These are phyloP conservation scores for Ceratopteris richardii DNA, from an alignment of 75 land plant genomes.

Conservation along the genomic window DNA sequence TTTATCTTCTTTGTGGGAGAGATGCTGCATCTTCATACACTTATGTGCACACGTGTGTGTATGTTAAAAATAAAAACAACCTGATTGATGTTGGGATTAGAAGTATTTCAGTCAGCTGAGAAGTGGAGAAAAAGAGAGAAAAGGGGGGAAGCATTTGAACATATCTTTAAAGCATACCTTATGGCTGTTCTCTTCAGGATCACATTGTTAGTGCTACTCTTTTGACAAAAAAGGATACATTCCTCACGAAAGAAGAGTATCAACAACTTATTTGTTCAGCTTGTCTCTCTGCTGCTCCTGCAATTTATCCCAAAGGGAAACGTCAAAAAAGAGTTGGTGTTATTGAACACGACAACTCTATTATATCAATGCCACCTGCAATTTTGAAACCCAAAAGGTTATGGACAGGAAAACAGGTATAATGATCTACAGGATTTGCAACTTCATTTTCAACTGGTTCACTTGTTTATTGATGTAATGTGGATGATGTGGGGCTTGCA, in stretches of 20 bases:
- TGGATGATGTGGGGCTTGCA: too few relatives aligned
- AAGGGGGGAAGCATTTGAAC: too few relatives aligned
- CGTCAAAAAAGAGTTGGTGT: slow-evolving; percentile 27
- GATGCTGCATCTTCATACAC: too few relatives aligned
- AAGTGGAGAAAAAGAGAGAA: too few relatives aligned
- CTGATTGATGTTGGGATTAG: too few relatives aligned
- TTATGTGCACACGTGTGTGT: too few relatives aligned
- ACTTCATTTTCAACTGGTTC: slow-evolving; percentile 5
- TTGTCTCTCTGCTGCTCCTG: slow-evolving; percentile 36
- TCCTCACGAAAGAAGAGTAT: slow-evolving; percentile 73
- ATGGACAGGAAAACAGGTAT: slow-evolving; percentile 97
- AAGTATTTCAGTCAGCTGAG: too few relatives aligned
- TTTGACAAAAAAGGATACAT: slow-evolving; percentile 84
- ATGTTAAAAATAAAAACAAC: too few relatives aligned
- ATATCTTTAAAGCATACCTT: too few relatives aligned
- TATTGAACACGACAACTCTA: slow-evolving; percentile 29
- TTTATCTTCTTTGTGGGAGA: too few relatives aligned
- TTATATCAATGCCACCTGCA: slow-evolving; percentile 57
- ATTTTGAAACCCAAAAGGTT: slow-evolving; percentile 70
- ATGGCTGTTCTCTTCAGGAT: slow-evolving; percentile 57
- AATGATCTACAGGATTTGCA: not conserved
- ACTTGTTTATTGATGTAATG: too few relatives aligned
- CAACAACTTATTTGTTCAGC: slow-evolving; percentile 75
- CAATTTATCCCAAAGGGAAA: slow-evolving; percentile 10
- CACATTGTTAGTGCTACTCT: slow-evolving; percentile 82